A percentile compares a stretch with the other conserved stretches of the same genome.
These are phyloP conservation scores for Penicillium sp. DNA, from an alignment of 2,329 filamentous ascomycete species.

Conservation along the genomic window DNA sequence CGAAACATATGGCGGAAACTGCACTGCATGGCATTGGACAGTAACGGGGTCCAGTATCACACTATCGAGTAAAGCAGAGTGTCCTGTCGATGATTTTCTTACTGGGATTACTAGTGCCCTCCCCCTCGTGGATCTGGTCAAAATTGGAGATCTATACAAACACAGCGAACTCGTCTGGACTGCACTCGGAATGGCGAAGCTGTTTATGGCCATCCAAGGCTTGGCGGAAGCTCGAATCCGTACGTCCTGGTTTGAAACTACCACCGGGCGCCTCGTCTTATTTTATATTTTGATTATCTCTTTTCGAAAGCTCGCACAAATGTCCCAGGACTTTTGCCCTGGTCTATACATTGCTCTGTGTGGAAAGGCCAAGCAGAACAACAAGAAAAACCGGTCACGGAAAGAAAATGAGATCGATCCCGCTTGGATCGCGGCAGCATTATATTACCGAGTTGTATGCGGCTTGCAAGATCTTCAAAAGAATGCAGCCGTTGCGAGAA, in stretches of 20 bases:
- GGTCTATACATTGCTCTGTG: slow-evolving; percentile 14
- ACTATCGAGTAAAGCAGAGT: background rate
- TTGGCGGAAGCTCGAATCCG: slow-evolving; percentile 13
- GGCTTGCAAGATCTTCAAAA: slow-evolving; percentile 8
- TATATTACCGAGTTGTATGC: slow-evolving; percentile 19
- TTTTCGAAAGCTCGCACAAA: slow-evolving; percentile 17
- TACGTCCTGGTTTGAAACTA: slow-evolving; percentile 7
- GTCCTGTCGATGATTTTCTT: slow-evolving; percentile 1
- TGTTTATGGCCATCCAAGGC: slow-evolving; percentile 19
- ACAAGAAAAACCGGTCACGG: background rate
- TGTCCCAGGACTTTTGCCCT: slow-evolving; percentile 17
- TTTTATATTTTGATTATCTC: slow-evolving; percentile 20
- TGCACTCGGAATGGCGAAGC: slow-evolving; percentile 15
- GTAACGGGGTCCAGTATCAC: background rate
- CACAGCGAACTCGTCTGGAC: slow-evolving; percentile 8
- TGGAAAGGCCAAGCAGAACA: slow-evolving; percentile 6
- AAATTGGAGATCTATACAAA: background rate
- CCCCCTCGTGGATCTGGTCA: slow-evolving; percentile 3
- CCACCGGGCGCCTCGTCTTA: slow-evolving; percentile 11
- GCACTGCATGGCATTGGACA: slow-evolving; percentile 14
- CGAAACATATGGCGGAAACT: background rate
- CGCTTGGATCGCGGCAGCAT: slow-evolving; percentile 18
- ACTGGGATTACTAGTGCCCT: slow-evolving; percentile 7
- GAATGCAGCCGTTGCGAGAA: slow-evolving; percentile 2
- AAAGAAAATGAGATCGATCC: slow-evolving; percentile 7